A percentile compares a stretch with the other conserved stretches of the same genome.
Evolutionary conservation across 208 protist species (phyloP).

Genomic region (Trypanosomatidae sp.): DNA sequence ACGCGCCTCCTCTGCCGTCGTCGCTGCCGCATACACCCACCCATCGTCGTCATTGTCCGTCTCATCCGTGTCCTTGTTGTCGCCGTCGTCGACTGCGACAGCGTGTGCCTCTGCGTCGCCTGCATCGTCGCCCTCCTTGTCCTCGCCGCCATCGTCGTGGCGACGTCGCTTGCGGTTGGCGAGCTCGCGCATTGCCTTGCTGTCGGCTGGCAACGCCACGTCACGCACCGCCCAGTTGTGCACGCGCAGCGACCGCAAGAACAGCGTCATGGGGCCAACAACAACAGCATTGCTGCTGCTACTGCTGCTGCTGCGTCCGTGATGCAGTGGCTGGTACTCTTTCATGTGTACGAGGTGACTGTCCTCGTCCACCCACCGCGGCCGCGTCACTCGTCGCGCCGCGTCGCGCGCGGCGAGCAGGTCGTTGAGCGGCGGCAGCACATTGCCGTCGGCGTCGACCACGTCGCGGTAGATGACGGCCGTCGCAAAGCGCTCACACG

Average conservation of each 20-base stretch:
- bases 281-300: constrained; percentile 11
- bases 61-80: background rate
- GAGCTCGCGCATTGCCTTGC: constrained; percentile 16
- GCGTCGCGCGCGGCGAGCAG: constrained; percentile 30
- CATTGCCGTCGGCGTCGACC: constrained; percentile 50
- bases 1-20: constrained; percentile 14
- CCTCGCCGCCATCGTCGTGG: background rate
- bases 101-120: background rate
- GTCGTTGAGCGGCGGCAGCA: constrained; percentile 36
- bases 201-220: constrained; percentile 10
- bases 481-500: constrained; percentile 20
- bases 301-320: constrained; percentile 3
- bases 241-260: constrained; percentile 58
- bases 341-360: constrained; percentile 34
- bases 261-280: constrained; percentile 74
- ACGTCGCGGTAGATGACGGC: constrained; percentile 28
- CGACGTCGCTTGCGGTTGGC: constrained; percentile 10
- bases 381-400: constrained; percentile 12
- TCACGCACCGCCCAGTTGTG: constrained; percentile 62
- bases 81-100: background rate
- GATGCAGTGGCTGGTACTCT: constrained; percentile 28
- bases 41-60: constrained; percentile 33
- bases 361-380: constrained; percentile 32
- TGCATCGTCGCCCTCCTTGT: background rate
- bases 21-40: constrained; percentile 47